Evolutionary conservation across 257 asterid species (phyloP).

Genomic region (Catharanthus roseus): DNA sequence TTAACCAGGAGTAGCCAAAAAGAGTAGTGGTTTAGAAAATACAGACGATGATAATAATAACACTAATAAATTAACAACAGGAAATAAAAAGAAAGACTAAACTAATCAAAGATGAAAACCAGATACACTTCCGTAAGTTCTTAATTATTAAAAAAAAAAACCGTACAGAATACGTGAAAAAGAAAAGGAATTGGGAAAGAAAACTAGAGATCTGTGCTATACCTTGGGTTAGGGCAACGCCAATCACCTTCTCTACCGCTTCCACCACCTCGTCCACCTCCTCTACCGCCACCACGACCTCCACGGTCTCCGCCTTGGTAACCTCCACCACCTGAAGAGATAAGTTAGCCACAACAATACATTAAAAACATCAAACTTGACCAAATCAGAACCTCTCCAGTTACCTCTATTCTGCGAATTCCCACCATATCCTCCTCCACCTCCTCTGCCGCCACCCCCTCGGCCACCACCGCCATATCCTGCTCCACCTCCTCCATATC

Average conservation of each 20-base stretch:
- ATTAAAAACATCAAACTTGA: neutral
- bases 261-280: constrained; percentile 77
- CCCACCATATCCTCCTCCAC: constrained; percentile 55
- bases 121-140: too few relatives aligned
- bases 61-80: too few relatives aligned
- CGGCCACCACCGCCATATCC: constrained; percentile 4
- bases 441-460: constrained; percentile 24
- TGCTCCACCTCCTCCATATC: constrained; percentile 4
- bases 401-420: constrained; percentile 45
- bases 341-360: neutral
- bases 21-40: neutral
- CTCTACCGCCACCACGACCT: constrained; percentile 43
- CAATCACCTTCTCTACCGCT: constrained; percentile 97
- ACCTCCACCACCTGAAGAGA: constrained; percentile 41
- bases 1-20: neutral
- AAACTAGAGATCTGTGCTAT: constrained; percentile 13
- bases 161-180: too few relatives aligned
- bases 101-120: neutral
- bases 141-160: too few relatives aligned
- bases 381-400: neutral
- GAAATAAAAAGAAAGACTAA: neutral
- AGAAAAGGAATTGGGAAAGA: neutral
- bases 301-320: constrained; percentile 71
- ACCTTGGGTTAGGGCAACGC: constrained; percentile 95
- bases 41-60: too few relatives aligned